Base-by-base conservation (phyloP, 2,329 filamentous ascomycete genomes). In the Niveomyces coronatus region DNA sequence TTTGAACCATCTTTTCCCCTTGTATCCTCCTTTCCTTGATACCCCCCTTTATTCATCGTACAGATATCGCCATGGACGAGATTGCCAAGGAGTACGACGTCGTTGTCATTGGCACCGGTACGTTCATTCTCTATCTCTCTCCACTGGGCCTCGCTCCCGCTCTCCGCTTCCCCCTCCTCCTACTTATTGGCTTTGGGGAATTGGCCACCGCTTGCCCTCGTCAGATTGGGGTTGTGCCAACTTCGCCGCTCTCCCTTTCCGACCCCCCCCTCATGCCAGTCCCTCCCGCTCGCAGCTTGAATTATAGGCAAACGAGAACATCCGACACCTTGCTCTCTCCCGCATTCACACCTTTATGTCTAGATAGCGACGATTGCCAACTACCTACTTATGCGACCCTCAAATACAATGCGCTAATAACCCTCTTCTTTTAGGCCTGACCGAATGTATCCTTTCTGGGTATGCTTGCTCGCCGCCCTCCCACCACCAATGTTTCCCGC, bases 11-110 rank as follows among this genome's bases (percentile, higher is more conserved):
- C 31, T 34, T 20, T 34, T 23, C 24, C 16, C 35, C 23, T 30
- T 7, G 15, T 8, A 24, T 30, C 16, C 15, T 36, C 32, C 24
- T 9, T 33, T 29, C 38, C 28, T 41, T 43, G 32, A 30, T 32
- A 32, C 48, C 40, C 37, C 44, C 45, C 47, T 37, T 26, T 27
- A 29, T 35, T 17, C 39, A 27, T 42, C 45, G 26, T 44, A 27
- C 26, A 32, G 24, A 30, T 37, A 28, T 43, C 56, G 74, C 46
- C 67, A 96, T 96, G 91, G 91, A 96, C 61, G 91, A 96, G 67
- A 94, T 98, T 60, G 86, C 88, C 52, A 85, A 86, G 60, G 88
- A 95, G 67, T 98, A 98, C 76, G 91, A 98, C 76, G 85, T 95
- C 64, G 79, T 98, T 61, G 91, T 98, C 61, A 79, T 98, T 62